These are phyloP conservation scores for Ensete ventricosum DNA, from an alignment of 176 grass and related monocot species.

Conservation along the genomic window DNA sequence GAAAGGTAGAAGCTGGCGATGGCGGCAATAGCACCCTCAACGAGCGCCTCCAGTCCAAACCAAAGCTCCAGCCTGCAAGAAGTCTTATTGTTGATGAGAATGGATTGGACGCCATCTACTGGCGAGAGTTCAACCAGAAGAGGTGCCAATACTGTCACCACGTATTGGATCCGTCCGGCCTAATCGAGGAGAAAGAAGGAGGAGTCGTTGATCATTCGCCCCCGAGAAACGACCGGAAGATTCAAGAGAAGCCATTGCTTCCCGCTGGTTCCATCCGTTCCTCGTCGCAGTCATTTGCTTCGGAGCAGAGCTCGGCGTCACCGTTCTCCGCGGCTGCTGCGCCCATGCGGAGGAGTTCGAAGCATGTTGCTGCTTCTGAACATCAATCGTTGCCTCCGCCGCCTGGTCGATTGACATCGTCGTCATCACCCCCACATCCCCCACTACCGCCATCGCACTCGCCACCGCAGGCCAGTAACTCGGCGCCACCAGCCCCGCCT, in stretches of 20 bases:
- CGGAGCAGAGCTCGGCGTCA: neutral
- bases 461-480: neutral
- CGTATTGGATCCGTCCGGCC: conserved; percentile 8
- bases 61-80: neutral
- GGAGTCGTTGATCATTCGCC: neutral
- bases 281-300: neutral
- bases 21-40: conserved; percentile 24
- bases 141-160: conserved; percentile 6
- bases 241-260: conserved; percentile 9
- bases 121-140: conserved; percentile 42
- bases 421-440: neutral
- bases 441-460: neutral
- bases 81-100: conserved; percentile 63
- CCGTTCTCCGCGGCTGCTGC: conserved; percentile 21
- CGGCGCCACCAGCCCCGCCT: neutral
- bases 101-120: conserved; percentile 90
- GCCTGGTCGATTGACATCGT: neutral
- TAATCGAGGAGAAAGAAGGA: neutral
- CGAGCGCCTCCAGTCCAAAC: neutral
- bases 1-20: conserved; percentile 20
- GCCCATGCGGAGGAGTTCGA: conserved; percentile 4
- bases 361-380: neutral
- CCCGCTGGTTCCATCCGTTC: conserved; percentile 7
- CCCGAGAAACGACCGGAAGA: neutral
- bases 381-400: conserved; percentile 6